These are phyloP conservation scores for Melaleuca alternifolia DNA, from an alignment of 345 rosid species.

Conservation along the genomic window DNA sequence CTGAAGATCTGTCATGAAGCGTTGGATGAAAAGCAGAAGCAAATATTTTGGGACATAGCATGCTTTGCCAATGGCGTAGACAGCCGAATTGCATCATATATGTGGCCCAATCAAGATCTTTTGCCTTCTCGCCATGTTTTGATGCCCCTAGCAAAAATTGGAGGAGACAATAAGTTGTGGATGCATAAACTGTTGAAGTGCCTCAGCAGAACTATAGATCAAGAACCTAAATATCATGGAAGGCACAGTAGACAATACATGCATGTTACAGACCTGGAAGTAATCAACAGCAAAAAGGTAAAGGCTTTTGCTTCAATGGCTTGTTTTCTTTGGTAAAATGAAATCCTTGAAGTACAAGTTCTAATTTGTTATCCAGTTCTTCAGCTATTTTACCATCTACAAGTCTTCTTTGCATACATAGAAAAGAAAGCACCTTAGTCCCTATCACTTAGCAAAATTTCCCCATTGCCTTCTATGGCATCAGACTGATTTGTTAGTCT, in stretches of 20 bases:
- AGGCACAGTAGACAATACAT: background rate
- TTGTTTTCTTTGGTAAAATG: no score
- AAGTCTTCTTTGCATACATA: background rate
- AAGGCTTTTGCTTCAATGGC: background rate
- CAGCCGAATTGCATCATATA: background rate
- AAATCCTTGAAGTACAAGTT: background rate
- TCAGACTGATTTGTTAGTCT: background rate
- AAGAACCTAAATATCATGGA: background rate
- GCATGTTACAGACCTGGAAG: background rate
- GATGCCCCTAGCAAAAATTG: background rate
- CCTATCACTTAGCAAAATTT: background rate
- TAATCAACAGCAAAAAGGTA: background rate
- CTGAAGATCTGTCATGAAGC: background rate
- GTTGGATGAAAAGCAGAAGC: no score
- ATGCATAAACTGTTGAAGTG: background rate
- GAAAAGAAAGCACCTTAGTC: background rate
- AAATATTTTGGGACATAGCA: background rate
- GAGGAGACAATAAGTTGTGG: background rate
- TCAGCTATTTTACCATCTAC: background rate
- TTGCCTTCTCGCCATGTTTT: background rate
- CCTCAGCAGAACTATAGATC: background rate
- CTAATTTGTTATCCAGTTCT: background rate
- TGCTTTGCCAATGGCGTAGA: background rate
- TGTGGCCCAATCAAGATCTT: background rate
- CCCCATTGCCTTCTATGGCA: background rate